Conservation (phyloP, 148 eudicot species). For the Cornus suecica region DNA sequence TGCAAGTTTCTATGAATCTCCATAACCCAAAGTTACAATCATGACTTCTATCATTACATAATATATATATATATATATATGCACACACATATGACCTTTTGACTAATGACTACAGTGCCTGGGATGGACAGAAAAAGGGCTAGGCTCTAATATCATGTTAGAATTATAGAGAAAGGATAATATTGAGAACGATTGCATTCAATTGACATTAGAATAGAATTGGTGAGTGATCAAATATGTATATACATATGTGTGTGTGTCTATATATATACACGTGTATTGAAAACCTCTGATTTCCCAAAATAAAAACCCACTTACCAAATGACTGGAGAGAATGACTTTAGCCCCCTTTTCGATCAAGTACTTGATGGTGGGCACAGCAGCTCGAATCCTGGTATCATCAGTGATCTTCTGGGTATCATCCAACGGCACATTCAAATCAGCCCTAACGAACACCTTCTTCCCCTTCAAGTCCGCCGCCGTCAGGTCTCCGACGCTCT, state of each 20-base stretch:
- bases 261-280: too few species aligned
- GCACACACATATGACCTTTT: too few species aligned
- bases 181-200: too few species aligned
- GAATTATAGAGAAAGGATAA: too few species aligned
- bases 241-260: too few species aligned
- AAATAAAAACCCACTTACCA: constrained; percentile 32
- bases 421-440: constrained; percentile 86
- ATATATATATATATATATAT: too few species aligned
- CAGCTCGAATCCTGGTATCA: constrained; percentile 90
- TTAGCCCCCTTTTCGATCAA: constrained; percentile 69
- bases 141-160: too few species aligned
- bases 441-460: constrained; percentile 77
- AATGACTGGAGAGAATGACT: constrained; percentile 77
- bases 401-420: constrained; percentile 74
- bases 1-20: neutral
- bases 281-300: neutral
- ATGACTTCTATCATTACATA: too few species aligned
- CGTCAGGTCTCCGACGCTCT: constrained; percentile 72
- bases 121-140: too few species aligned
- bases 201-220: too few species aligned
- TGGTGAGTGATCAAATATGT: too few species aligned
- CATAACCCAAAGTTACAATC: neutral
- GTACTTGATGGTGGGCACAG: constrained; percentile 74
- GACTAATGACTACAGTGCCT: too few species aligned
- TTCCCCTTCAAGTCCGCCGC: constrained; percentile 77